Base-by-base conservation (phyloP, 2,329 filamentous ascomycete genomes). In the Thermothelomyces thermophilus region DNA sequence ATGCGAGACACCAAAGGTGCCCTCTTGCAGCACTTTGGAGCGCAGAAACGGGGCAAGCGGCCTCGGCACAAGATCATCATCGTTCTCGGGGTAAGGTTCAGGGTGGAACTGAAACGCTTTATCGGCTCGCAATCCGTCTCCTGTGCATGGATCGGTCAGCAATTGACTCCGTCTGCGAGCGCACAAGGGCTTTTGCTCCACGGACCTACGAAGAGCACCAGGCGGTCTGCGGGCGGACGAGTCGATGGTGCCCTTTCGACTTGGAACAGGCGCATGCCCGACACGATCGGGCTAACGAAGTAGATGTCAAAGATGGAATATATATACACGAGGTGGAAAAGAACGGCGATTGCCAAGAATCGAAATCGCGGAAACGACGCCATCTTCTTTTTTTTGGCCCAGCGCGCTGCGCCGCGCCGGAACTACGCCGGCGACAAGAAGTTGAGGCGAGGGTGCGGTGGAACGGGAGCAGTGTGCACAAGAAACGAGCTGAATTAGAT, bases 251-350 rank as follows among this genome's bases (percentile, higher is more conserved):
- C 71, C 48, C 83, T 76, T 52, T 90, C 80, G 33, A 94, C 75
- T 40, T 74, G 71, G 68, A 89, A 90, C 53, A 90, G 79, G 63
- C 79, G 82, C 93, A 98, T 98, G 64, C 93, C 93, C 73, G 85
- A 87, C 48, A 97, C 93, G 60, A 98, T 93, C 19, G 93, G 93
- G 66, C 90, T 96, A 64, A 96, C 90, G 65, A 98, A 98, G 71
- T 98, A 97, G 57, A 97, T 93, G 68, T 96, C 90, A 71, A 98
- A 98, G 63, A 97, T 97, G 53, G 90, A 95, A 65, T 85, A 87
- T 50, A 95, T 85, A 68, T 98, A 98, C 57, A 95, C 80, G 47
- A 97, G 68, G 70, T 98, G 94, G 67, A 98, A 98, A 54, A 91
- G 72, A 64, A 96, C 79, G 60, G 93, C 93, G 65, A 95, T 80